A percentile compares a stretch with the other conserved stretches of the same genome.
phyloP scores from a whole-genome alignment of 805 yeast species.

The Kuraishia ogatae region DNA sequence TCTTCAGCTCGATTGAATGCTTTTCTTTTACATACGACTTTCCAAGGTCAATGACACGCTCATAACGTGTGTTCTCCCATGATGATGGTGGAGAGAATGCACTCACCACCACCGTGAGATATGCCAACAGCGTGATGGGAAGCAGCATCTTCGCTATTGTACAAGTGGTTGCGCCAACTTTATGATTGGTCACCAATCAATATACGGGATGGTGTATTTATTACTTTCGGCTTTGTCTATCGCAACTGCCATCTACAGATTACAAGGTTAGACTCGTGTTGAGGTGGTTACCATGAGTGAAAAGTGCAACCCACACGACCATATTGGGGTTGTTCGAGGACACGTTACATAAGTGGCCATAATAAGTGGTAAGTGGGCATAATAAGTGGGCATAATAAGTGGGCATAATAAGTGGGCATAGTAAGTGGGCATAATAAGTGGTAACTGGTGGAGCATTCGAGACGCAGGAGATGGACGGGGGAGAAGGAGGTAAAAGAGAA shows the following conservation, averaged over 20 bases:
- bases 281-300: background rate
- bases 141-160: background rate
- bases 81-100: conserved; percentile 1
- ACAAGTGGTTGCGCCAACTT: background rate
- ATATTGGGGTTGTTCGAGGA: background rate
- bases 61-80: conserved; percentile 55
- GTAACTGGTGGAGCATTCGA: no score
- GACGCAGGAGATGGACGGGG: no score
- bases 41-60: conserved; percentile 54
- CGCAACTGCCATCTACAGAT: no score
- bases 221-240: no score
- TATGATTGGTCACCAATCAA: background rate
- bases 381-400: no score
- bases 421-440: background rate
- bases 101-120: background rate
- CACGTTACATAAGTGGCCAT: background rate
- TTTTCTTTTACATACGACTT: conserved; percentile 61
- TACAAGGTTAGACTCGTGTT: no score
- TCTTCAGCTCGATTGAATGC: conserved; percentile 44
- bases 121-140: background rate
- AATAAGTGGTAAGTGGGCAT: background rate
- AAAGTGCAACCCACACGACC: background rate
- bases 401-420: no score
- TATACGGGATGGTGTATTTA: no score
- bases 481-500: no score